phyloP scores from a whole-genome alignment of 1,284 basidiomycete species.

The Hypsizygus ulmarius region DNA sequence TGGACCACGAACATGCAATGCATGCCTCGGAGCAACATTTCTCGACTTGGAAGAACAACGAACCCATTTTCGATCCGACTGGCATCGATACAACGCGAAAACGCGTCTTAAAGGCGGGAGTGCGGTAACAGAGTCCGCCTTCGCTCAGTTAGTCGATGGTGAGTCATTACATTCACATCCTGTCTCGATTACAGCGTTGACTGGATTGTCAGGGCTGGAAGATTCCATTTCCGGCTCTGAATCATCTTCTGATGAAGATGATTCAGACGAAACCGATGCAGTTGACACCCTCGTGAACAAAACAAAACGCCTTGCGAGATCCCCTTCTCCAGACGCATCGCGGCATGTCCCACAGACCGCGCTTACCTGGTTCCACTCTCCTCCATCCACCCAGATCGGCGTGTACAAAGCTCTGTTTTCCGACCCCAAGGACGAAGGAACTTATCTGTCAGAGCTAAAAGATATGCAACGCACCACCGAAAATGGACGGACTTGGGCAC shows the following conservation, averaged over 20 bases:
- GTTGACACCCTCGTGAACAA: constrained; percentile 69
- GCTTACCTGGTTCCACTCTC: constrained; percentile 86
- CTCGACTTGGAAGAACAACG: constrained; percentile 80
- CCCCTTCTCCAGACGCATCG: constrained; percentile 42
- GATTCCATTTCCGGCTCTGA: constrained; percentile 89
- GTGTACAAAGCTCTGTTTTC: constrained; percentile 79
- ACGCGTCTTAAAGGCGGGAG: constrained; percentile 61
- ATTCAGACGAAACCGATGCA: constrained; percentile 59
- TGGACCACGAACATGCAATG: constrained; percentile 64
- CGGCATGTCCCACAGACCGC: constrained; percentile 64
- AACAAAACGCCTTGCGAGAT: constrained; percentile 46
- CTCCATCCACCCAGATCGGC: constrained; percentile 85
- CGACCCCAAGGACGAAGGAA: constrained; percentile 38
- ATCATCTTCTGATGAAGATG: constrained; percentile 60
- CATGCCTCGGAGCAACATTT: constrained; percentile 75
- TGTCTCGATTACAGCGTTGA: background rate
- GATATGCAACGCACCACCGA: constrained; percentile 62
- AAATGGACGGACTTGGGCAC: constrained; percentile 80
- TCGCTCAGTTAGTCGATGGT: constrained; percentile 81
- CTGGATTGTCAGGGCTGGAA: constrained; percentile 58
- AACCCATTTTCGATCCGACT: constrained; percentile 89
- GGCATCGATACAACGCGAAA: constrained; percentile 98
- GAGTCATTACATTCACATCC: background rate
- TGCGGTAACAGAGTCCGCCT: constrained; percentile 68
- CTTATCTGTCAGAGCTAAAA: constrained; percentile 58